Evolutionary conservation across 2,329 filamentous ascomycete genomes (phyloP), one percentile per base, ranked within the genome.

Genomic region (Aaosphaeria pasadenensis): DNA sequence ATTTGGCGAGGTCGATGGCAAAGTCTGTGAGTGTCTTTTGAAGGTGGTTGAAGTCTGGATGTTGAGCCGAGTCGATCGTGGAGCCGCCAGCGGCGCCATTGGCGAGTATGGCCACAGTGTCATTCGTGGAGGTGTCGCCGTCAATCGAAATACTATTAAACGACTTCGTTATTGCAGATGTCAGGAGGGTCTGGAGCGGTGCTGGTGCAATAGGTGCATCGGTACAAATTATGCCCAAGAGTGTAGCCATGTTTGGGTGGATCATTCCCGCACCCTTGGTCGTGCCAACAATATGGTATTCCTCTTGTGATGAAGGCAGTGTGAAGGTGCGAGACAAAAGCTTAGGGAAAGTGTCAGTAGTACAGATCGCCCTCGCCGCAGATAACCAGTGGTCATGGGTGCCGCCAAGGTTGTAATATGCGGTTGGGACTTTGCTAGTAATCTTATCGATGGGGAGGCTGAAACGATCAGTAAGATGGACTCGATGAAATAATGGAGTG

Each of bases 261-360:
- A 99, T 96, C 94, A 99, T 99, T 64, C 94, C 94, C 5, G 94
- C 94, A 48, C 94, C 94, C 76, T 99, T 99, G 63, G 92, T 95
- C 84, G 95, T 95, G 59, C 94, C 94, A 9, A 89, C 91, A 43
- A 99, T 87, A 59, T 82, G 81, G 74, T 96, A 99, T 68, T 87
- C 85, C 43, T 78, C 78, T 0, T 88, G 84, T 4, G 88, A 88
- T 1, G 88, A 91, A 4, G 94, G 91, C 31, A 99, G 83, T 30
- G 78, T 84, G 73, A 97, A 99, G 11, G 84, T 84, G 58, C 82
- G 84, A 17, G 91, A 96, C 59, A 92, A 79, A 55, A 99, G 85
- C 75, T 99, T 99, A 50, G 94, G 94, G 71, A 99, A 99, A 4
- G 94, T 97, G 73, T 99, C 94, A 11, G 94, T 99, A 9, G 94